Conservation (phyloP, 495 filamentous ascomycete species). For the Aspergillus olivimuriae region DNA sequence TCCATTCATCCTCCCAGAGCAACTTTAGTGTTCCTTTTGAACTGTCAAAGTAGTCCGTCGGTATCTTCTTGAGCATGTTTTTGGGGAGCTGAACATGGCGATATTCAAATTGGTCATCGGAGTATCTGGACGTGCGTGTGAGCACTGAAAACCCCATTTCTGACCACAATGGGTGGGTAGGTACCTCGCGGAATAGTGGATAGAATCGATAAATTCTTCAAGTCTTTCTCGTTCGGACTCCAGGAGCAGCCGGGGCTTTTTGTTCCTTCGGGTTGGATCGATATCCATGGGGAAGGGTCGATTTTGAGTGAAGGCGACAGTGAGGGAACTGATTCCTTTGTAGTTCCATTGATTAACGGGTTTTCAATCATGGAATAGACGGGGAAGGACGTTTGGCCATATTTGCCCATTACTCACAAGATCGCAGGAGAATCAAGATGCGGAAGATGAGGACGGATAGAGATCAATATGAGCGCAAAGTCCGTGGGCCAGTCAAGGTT, state of each 20-base stretch:
- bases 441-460: no score
- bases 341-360: no score
- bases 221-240: slow-evolving; percentile 74
- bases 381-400: no score
- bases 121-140: slow-evolving; percentile 62
- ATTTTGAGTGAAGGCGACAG: no score
- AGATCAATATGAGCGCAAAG: no score
- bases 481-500: no score
- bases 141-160: not conserved
- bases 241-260: slow-evolving; percentile 70
- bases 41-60: slow-evolving; percentile 89
- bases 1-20: slow-evolving; percentile 97
- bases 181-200: slow-evolving; percentile 93
- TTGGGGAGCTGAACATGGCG: slow-evolving; percentile 97
- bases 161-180: slow-evolving; percentile 10
- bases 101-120: slow-evolving; percentile 84
- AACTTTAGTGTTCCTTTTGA: slow-evolving; percentile 89
- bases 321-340: no score
- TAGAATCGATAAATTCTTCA: slow-evolving; percentile 84
- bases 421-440: no score
- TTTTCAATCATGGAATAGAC: no score
- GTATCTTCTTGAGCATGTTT: slow-evolving; percentile 94
- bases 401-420: no score
- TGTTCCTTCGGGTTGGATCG: slow-evolving; percentile 76
- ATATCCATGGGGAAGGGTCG: slow-evolving; percentile 58